A percentile compares a stretch with the other conserved stretches of the same genome.
These are phyloP conservation scores for Fusarium sp. DNA, from an alignment of 2,329 filamentous ascomycete genomes.

Conservation along the genomic window DNA sequence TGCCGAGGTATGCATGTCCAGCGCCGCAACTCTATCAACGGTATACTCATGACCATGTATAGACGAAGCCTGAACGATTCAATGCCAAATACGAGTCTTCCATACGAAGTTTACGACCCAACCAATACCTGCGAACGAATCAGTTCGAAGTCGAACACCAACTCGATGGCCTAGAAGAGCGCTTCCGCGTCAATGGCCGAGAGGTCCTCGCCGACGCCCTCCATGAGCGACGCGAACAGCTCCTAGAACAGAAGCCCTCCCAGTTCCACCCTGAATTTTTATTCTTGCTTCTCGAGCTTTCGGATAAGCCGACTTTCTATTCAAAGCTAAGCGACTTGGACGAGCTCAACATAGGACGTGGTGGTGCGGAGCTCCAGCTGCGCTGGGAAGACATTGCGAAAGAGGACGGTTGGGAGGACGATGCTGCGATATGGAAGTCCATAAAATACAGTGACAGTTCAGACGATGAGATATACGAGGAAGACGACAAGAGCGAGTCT, in stretches of 20 bases:
- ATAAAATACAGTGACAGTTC: constrained; percentile 79
- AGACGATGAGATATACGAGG: constrained; percentile 61
- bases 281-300: constrained; percentile 84
- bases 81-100: constrained; percentile 64
- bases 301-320: constrained; percentile 83
- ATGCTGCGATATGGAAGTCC: constrained; percentile 79
- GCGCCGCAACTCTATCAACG: too few species aligned
- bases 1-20: constrained; percentile 60
- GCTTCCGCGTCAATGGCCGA: constrained; percentile 84
- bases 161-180: constrained; percentile 84
- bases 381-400: constrained; percentile 86
- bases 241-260: constrained; percentile 64
- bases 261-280: constrained; percentile 86
- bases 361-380: constrained; percentile 64
- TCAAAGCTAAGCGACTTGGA: constrained; percentile 77
- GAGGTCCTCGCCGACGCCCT: constrained; percentile 86
- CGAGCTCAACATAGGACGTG: constrained; percentile 61
- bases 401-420: constrained; percentile 80
- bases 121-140: constrained; percentile 77
- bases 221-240: constrained; percentile 69
- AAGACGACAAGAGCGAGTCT: constrained; percentile 57
- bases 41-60: constrained; percentile 23
- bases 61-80: constrained; percentile 56
- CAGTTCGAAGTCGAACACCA: constrained; percentile 80
- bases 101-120: constrained; percentile 67